A percentile compares a stretch with the other conserved stretches of the same genome.
Conservation (phyloP, 2,329 filamentous ascomycete species). For the Monosporascus ibericus region DNA sequence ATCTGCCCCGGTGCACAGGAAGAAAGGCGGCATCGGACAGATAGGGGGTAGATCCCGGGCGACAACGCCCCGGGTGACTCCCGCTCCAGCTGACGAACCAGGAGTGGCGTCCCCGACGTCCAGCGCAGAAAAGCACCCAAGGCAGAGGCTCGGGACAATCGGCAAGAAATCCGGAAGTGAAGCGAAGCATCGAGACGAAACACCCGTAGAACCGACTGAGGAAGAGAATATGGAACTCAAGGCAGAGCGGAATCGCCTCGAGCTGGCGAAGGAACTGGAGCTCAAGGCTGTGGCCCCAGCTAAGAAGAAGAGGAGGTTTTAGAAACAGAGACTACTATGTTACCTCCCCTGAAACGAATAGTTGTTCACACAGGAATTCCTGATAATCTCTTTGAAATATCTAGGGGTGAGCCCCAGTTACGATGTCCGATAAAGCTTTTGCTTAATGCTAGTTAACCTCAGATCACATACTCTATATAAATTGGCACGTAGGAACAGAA, state of each 20-base stretch:
- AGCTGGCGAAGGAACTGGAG: conserved; percentile 45
- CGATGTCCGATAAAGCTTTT: too few relatives aligned
- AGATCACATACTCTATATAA: too few relatives aligned
- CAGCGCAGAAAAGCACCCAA: not conserved
- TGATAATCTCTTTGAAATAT: too few relatives aligned
- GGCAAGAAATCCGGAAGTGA: conserved; percentile 1
- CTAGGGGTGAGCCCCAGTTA: too few relatives aligned
- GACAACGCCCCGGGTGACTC: not conserved
- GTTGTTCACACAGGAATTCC: too few relatives aligned
- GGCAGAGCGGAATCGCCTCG: conserved; percentile 44
- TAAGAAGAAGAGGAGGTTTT: conserved; percentile 54
- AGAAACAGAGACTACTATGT: conserved; percentile 3
- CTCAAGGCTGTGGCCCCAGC: conserved; percentile 42
- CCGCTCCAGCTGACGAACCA: not conserved
- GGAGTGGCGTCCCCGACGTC: not conserved
- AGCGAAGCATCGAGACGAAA: not conserved
- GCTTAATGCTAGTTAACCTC: too few relatives aligned
- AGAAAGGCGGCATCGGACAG: conserved; percentile 5
- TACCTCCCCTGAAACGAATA: too few relatives aligned
- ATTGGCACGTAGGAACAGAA: too few relatives aligned
- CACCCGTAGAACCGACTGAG: conserved; percentile 2
- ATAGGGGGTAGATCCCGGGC: conserved; percentile 5
- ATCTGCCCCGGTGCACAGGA: conserved; percentile 6
- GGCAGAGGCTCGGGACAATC: not conserved
- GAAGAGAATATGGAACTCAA: conserved; percentile 27